Evolutionary conservation across 2,329 filamentous ascomycete genomes (phyloP).

Genomic region (Fusarium oligoseptatum): DNA sequence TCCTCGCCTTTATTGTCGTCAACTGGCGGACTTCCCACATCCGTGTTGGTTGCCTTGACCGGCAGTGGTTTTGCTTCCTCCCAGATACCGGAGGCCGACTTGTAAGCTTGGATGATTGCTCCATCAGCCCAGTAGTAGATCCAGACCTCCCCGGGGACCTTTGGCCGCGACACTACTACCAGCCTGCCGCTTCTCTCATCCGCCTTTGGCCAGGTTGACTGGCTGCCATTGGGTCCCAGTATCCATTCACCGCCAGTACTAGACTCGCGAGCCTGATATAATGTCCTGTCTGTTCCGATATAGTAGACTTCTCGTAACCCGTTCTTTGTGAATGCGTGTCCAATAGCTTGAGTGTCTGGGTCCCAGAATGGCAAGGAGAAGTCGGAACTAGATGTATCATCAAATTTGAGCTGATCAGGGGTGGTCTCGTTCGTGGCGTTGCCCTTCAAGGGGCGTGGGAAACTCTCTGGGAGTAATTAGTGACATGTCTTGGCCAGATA

Average conservation of each 20-base stretch:
- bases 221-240: not conserved
- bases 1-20: not conserved
- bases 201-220: not conserved
- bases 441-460: not conserved
- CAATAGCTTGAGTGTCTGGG: not conserved
- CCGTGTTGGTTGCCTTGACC: not conserved
- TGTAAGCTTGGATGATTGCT: not conserved
- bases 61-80: not conserved
- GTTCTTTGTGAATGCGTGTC: not conserved
- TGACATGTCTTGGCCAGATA: not conserved
- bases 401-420: not conserved
- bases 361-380: not conserved
- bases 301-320: not conserved
- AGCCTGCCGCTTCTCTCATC: not conserved
- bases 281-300: not conserved
- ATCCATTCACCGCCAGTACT: not conserved
- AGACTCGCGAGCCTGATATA: not conserved
- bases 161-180: not conserved
- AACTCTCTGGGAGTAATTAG: not conserved
- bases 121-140: not conserved
- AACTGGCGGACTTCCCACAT: not conserved
- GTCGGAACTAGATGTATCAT: not conserved
- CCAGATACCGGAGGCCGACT: not conserved
- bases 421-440: not conserved
- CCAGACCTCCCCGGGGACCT: not conserved